Base-by-base conservation (phyloP, 805 yeast species). In the Candida mattraensis region DNA sequence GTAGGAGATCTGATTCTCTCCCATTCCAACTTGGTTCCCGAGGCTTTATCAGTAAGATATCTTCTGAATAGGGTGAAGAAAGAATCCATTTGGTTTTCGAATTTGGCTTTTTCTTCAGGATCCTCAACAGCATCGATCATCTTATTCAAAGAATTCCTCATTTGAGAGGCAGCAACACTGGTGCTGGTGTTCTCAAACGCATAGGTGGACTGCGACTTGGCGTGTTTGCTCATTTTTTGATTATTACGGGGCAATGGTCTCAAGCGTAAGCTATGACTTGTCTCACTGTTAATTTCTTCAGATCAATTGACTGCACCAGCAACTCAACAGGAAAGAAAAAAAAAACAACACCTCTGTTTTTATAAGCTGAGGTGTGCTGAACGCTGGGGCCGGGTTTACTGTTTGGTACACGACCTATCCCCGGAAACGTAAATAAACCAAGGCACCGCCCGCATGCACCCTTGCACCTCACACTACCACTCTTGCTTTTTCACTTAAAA, bases 161-260 rank as follows among this genome's bases (percentile, higher is more conserved):
- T 93, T 66, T 87, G 97, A 46, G 95, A 83, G 5, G 98, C 97
- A 18, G 98, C 96, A 44, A 88, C 93, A 45, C 86, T 86, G 38
- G 96, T 87, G 30, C 96, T 87, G 47, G 94, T 86, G 69, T 86
- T 86, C 65, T 91, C 99, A 56, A 93, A 91, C 15, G 95, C 95
- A 76, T 80, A 82, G 27, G 87, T 76, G 34, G 84, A 76, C 61
- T 82, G 88, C 26, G 84, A 72, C 63, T 82, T 82, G 50, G 67
- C 67, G 64, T 82, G 88, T 56, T 77, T 81, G 23, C 60, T 52
- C 55, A 56, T 58, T 17, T 24, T 20, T 14, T 17, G 24, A 11
- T 9, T 15, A 10, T 21, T 7, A 11, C n/a, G 10, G 17, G 27
- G 9, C n/a, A n/a, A n/a, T n/a, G n/a, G n/a, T n/a, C n/a, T n/a